phyloP scores from a whole-genome alignment of 306 rosid species.

The Cucumis melo region DNA sequence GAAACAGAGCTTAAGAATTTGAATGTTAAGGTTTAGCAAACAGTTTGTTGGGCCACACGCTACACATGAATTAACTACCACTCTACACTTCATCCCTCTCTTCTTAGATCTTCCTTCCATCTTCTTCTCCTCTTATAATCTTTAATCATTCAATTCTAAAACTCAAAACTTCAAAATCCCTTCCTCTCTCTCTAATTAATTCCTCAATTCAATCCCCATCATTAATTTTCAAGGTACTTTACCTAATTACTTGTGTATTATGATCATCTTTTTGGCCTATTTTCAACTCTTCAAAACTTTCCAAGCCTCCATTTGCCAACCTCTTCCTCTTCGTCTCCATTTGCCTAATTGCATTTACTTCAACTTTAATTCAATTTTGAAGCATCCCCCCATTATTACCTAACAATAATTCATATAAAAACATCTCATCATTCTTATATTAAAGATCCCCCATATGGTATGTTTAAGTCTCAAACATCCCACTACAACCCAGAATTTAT shows the following conservation, averaged over 20 bases:
- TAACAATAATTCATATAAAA: background rate
- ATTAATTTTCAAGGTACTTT: background rate
- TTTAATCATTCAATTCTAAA: background rate
- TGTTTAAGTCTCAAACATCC: background rate
- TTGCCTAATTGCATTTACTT: conserved; percentile 4
- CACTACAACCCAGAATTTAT: background rate
- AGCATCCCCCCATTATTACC: background rate
- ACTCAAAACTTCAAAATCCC: background rate
- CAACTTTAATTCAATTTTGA: background rate
- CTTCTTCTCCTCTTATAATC: background rate
- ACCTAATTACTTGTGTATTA: background rate
- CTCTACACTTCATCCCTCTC: background rate
- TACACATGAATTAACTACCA: background rate
- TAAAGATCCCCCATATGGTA: background rate
- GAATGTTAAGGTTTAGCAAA: background rate
- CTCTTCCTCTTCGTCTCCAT: background rate
- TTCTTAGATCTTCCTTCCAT: background rate
- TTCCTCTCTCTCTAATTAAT: background rate
- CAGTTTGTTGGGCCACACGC: conserved; percentile 5
- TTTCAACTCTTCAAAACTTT: background rate
- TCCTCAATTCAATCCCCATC: background rate
- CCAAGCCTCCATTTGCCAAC: background rate
- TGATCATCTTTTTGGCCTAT: background rate
- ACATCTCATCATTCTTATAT: background rate
- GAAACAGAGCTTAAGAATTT: background rate